Evolutionary conservation across 1,284 basidiomycete species (phyloP).

Genomic region (Cryptococcus hybrid): DNA sequence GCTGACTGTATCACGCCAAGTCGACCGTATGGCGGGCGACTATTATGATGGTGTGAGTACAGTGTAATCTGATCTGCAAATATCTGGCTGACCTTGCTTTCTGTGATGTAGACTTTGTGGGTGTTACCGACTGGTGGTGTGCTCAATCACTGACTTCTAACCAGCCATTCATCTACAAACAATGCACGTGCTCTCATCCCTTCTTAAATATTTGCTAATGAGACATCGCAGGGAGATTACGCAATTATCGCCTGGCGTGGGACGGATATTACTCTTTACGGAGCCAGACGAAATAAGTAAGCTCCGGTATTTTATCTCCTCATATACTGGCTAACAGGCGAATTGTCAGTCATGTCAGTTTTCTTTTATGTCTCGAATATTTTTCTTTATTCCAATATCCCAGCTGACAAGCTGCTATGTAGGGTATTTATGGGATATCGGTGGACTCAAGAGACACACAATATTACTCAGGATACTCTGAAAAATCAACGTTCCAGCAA

Average conservation of each 20-base stretch:
- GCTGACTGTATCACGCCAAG: background rate
- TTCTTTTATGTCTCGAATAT: conserved; percentile 14
- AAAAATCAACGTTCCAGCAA: conserved; percentile 16
- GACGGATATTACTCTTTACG: conserved; percentile 29
- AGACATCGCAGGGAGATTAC: conserved; percentile 26
- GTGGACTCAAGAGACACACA: conserved; percentile 21
- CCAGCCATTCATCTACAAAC: conserved; percentile 20
- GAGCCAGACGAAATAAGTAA: conserved; percentile 30
- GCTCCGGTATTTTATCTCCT: conserved; percentile 26
- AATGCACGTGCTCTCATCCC: conserved; percentile 9
- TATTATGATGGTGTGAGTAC: conserved; percentile 20
- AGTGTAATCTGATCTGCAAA: too few species aligned
- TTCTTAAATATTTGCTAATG: background rate
- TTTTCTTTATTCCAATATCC: conserved; percentile 10
- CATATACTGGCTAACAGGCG: conserved; percentile 18
- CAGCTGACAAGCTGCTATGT: conserved; percentile 4
- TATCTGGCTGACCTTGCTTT: background rate
- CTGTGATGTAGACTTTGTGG: conserved; percentile 14
- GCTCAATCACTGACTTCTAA: too few species aligned
- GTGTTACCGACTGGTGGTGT: background rate
- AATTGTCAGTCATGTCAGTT: background rate
- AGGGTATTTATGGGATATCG: conserved; percentile 35
- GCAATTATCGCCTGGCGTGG: conserved; percentile 27
- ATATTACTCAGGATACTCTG: conserved; percentile 31
- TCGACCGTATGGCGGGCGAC: conserved; percentile 5